Evolutionary conservation across 257 asterid genomes (phyloP), one percentile per base, ranked within the genome.

Genomic region (Solanum bulbocastanum): DNA sequence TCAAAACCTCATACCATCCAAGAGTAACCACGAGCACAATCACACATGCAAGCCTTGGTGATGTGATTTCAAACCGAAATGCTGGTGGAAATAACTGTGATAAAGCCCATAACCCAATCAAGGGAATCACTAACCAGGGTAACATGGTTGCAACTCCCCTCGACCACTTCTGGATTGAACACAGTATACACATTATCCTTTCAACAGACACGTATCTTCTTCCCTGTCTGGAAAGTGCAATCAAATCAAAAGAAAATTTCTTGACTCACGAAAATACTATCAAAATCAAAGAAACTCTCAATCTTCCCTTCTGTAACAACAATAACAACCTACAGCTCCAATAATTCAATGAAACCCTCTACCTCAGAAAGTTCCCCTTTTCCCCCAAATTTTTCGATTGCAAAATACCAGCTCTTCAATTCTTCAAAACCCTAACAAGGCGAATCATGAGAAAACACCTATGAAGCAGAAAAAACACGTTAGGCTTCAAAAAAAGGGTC

Each of bases 121-220:
- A 95, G 84, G 99, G 99, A 90, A 96, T 94, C 87, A 95, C 98
- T 93, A 96, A 91, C 99, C 99, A 97, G 81, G 99, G 99, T 93
- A 97, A 87, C 99, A 97, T 97, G 94, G 99, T 96, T 90, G 99
- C 98, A 90, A 95, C 91, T 90, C 95, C 94, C 88, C 99, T 92
- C 42, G 99, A 96, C 97, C 98, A 96, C 96, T 93, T 96, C 93
- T 96, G 99, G 94, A 96, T 92, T 90, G 94, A 96, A 83, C 99
- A 97, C 73, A 97, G 95, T 97, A 97, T 97, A 92, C 99, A 97
- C 99, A 97, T 97, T 96, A 96, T 97, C 98, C 94, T 93, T 90
- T 82, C 85, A 89, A 74, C 91, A 92, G 92, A 87, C 93, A 37
- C 92, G 91, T 88, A 91, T 87, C 92, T 82, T 90, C 89, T 88